phyloP scores from a whole-genome alignment of 768 basidiomycete genomes.

The Baorangia bicolor region DNA sequence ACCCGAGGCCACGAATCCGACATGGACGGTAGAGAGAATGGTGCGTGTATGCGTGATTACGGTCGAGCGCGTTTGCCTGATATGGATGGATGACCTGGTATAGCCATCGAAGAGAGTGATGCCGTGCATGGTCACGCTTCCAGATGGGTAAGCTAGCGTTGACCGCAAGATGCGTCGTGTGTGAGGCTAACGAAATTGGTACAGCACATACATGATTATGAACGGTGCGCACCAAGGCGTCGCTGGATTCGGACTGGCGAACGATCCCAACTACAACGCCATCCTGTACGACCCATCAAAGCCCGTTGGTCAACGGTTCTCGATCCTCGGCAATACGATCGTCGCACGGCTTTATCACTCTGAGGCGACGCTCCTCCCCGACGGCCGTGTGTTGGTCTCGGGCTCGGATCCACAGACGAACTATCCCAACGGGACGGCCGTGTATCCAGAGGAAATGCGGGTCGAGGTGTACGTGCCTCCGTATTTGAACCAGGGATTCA shows the following conservation, averaged over 20 bases:
- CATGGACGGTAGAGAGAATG: constrained; percentile 79
- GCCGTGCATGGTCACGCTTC: constrained; percentile 70
- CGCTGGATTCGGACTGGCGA: constrained; percentile 72
- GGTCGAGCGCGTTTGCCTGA: neutral
- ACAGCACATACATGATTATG: constrained; percentile 74
- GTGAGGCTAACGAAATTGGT: constrained; percentile 16
- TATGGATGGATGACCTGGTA: neutral
- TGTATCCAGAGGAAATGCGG: constrained; percentile 76
- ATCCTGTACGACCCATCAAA: constrained; percentile 68
- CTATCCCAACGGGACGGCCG: constrained; percentile 35
- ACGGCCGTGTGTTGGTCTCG: constrained; percentile 72
- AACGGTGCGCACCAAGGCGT: constrained; percentile 72
- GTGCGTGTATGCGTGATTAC: constrained; percentile 37
- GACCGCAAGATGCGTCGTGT: too few species aligned
- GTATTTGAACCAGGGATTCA: constrained; percentile 65
- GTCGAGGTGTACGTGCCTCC: constrained; percentile 83
- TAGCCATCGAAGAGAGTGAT: constrained; percentile 75
- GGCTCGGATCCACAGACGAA: constrained; percentile 70
- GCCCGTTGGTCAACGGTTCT: constrained; percentile 59
- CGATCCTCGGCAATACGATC: constrained; percentile 65
- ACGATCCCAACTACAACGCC: constrained; percentile 60
- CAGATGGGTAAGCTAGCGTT: constrained; percentile 32
- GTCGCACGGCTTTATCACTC: constrained; percentile 80
- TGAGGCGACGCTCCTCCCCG: constrained; percentile 69
- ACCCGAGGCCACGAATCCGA: constrained; percentile 60